phyloP scores from a whole-genome alignment of 2,329 filamentous ascomycete species.

The Westerdykella aurantiaca region DNA sequence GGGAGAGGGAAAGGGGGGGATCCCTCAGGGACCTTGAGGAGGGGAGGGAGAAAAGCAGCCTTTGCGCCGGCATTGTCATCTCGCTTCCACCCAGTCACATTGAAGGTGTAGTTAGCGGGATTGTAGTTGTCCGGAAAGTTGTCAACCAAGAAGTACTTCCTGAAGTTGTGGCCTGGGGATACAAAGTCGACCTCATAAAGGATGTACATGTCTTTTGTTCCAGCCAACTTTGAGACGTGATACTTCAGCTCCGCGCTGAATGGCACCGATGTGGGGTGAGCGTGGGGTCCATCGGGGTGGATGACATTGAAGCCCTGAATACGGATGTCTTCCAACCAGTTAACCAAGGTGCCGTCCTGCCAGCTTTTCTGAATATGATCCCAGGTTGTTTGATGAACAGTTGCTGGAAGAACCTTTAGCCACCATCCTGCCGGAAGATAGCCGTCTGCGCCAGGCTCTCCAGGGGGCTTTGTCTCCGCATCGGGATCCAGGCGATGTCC shows the following conservation, averaged over 20 bases:
- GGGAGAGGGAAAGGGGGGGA: background rate
- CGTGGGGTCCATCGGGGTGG: background rate
- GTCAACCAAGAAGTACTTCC: background rate
- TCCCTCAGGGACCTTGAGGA: background rate
- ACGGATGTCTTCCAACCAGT: background rate
- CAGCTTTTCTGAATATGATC: background rate
- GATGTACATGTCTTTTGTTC: background rate
- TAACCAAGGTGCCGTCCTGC: background rate
- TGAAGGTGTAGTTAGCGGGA: too few species aligned
- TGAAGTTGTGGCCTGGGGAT: background rate
- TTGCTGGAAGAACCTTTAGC: background rate
- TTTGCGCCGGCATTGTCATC: background rate
- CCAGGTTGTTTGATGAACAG: background rate
- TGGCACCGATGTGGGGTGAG: background rate
- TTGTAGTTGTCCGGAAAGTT: background rate
- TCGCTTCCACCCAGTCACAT: too few species aligned
- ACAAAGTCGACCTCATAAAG: constrained; percentile 1
- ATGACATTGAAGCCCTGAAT: background rate
- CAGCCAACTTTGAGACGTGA: background rate
- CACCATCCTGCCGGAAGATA: background rate
- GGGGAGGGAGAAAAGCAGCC: background rate
- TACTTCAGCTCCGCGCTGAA: background rate
- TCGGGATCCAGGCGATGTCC: background rate
- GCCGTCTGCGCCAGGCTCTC: background rate
- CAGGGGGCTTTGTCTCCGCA: background rate